Base-by-base conservation (phyloP, 352 stramenopile genomes). In the Globisporangium acanthophoron region DNA sequence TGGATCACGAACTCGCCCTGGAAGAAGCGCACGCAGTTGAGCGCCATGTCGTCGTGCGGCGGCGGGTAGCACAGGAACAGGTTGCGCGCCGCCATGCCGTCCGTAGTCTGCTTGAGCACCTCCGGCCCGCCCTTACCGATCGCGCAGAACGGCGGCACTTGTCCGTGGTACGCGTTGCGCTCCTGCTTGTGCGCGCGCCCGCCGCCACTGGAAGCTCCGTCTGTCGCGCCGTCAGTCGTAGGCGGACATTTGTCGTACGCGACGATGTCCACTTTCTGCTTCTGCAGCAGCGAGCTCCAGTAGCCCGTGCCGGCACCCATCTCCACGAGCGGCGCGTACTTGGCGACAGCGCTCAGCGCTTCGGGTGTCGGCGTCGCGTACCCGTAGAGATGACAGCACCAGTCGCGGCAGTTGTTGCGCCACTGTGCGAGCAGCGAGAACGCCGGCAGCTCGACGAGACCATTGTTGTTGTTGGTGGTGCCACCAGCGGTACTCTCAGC, bases 261-360 rank as follows among this genome's bases (percentile, higher is more conserved):
- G 49, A 89, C 73, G 52, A 96, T 72, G 71, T 96, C 87, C 12
- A 92, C 80, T 31, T 76, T 69, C 35, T 69, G 61, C 24, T 67
- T 64, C 41, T 89, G 80, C 43, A 97, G 59, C 16, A 92, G 59
- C 39, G 76, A 78, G 46, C 74, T 87, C 90, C 90, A 97, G 63
- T 96, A 97, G 7, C 88, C 90, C 6, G 86, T 96, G 49, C 90
- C 90, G 15, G 90, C 90, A 5, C 90, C 90, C 40, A 97, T 82
- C 64, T 97, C 88, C 12, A 96, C 74, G 52, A 97, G 74, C 48
- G 81, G 79, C 3, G 74, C 69, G 54, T 86, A 71, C 52, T 80
- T 70, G 2, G 68, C 62, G 29, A 90, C 63, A 33, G 76, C 58
- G 39, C 69, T 52, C 27, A 93, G 65, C 8, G 83, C 80, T 29